Conservation (phyloP, 129 eudicot species). For the Ambrosia artemisiifolia region DNA sequence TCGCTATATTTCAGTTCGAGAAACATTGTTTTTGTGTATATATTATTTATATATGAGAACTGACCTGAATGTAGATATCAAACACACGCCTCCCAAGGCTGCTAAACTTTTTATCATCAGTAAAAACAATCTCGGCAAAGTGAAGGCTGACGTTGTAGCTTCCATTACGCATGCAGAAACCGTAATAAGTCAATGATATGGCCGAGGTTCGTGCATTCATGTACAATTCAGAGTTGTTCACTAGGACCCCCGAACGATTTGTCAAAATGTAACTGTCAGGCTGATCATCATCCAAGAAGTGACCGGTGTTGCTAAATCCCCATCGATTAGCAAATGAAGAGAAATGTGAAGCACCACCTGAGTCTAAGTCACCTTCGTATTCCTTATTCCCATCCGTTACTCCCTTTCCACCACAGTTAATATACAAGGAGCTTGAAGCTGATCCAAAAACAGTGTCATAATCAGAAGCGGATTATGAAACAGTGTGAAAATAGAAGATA, state of each 20-base stretch:
- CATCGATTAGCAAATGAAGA: constrained; percentile 35
- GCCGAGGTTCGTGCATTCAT: constrained; percentile 64
- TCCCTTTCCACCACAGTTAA: constrained; percentile 77
- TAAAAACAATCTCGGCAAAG: constrained; percentile 76
- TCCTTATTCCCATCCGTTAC: constrained; percentile 16
- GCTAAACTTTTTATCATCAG: constrained; percentile 39
- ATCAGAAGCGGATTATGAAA: no score
- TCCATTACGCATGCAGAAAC: constrained; percentile 54
- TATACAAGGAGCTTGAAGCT: constrained; percentile 50
- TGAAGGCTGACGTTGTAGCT: constrained; percentile 74
- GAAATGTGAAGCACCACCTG: constrained; percentile 54
- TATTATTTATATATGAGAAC: neutral
- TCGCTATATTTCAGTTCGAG: neutral
- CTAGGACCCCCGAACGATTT: constrained; percentile 16
- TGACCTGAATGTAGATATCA: constrained; percentile 81
- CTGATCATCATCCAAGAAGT: constrained; percentile 43
- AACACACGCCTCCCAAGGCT: constrained; percentile 85
- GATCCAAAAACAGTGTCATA: constrained; percentile 2
- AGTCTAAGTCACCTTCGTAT: constrained; percentile 41
- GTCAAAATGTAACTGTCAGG: constrained; percentile 13
- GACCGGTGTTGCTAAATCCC: constrained; percentile 86
- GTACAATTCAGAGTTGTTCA: constrained; percentile 33
- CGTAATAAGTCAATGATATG: constrained; percentile 68
- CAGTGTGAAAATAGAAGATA: no score
- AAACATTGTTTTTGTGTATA: neutral